Evolutionary conservation across 768 basidiomycete species (phyloP).

Genomic region (Panus rudis): DNA sequence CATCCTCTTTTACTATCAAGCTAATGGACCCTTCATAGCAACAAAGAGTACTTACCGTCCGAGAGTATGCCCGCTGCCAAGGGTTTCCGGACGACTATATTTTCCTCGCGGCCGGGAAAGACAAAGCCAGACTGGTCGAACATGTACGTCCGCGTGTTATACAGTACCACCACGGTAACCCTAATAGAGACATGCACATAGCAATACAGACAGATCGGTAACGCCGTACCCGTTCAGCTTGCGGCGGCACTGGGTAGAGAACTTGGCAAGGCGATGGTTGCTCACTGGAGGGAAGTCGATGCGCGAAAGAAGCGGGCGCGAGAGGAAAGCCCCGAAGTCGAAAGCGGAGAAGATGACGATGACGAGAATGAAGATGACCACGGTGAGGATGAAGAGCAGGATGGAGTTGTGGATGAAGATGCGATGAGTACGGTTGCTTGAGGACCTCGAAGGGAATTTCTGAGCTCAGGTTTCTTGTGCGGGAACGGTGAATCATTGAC

Average conservation of each 20-base stretch:
- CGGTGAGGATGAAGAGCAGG: neutral
- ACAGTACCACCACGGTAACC: neutral
- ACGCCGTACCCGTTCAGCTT: constrained; percentile 69
- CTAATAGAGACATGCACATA: constrained; percentile 21
- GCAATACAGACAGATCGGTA: constrained; percentile 76
- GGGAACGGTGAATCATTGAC: too few relatives aligned
- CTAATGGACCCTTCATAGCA: constrained; percentile 35
- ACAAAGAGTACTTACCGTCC: constrained; percentile 60
- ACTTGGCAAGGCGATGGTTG: constrained; percentile 37
- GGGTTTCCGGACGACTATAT: constrained; percentile 69
- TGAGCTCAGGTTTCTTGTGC: too few relatives aligned
- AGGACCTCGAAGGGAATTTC: too few relatives aligned
- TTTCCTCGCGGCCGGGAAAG: constrained; percentile 44
- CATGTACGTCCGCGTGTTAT: constrained; percentile 40
- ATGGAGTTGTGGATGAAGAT: neutral
- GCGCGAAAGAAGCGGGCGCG: constrained; percentile 22
- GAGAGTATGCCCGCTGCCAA: constrained; percentile 68
- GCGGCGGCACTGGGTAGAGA: constrained; percentile 52
- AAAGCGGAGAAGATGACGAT: neutral
- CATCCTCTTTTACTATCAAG: neutral
- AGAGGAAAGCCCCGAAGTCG: constrained; percentile 10
- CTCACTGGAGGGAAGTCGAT: constrained; percentile 37
- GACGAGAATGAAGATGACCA: neutral
- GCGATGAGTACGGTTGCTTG: too few relatives aligned
- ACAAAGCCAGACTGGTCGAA: constrained; percentile 27